A percentile compares a stretch with the other conserved stretches of the same genome.
Conservation (phyloP, 2,329 filamentous ascomycete genomes). For the Chaetomium olivaceum region DNA sequence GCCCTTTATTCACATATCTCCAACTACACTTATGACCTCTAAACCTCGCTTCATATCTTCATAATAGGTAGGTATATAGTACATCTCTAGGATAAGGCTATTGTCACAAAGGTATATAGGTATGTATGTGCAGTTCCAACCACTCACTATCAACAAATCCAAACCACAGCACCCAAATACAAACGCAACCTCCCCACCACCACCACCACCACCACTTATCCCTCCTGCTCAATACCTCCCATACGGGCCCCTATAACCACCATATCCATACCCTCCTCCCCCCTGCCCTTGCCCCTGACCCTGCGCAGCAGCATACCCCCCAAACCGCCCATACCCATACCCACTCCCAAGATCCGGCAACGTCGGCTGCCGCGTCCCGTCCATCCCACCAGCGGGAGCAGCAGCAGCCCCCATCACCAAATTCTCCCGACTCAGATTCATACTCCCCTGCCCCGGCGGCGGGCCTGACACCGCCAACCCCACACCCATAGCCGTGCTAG, state of each 20-base stretch:
- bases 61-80: not conserved
- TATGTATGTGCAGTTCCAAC: not conserved
- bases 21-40: too few relatives aligned
- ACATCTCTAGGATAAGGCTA: not conserved
- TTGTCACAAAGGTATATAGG: too few relatives aligned
- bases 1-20: too few relatives aligned
- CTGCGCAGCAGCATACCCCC: not conserved
- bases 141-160: not conserved
- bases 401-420: constrained; percentile 46
- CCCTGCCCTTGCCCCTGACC: not conserved
- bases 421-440: constrained; percentile 41
- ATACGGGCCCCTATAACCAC: constrained; percentile 14
- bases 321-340: not conserved
- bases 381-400: constrained; percentile 36
- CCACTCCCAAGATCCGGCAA: constrained; percentile 36
- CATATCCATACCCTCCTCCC: constrained; percentile 6
- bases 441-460: not conserved
- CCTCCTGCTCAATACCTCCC: constrained; percentile 4
- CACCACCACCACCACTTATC: not conserved
- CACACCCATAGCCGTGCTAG: too few relatives aligned
- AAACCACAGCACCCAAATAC: not conserved
- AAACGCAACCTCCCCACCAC: not conserved
- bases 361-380: constrained; percentile 39
- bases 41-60: too few relatives aligned
- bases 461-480: constrained; percentile 20